Conservation (phyloP, 2,329 filamentous ascomycete species). For the Nemania abortiva region DNA sequence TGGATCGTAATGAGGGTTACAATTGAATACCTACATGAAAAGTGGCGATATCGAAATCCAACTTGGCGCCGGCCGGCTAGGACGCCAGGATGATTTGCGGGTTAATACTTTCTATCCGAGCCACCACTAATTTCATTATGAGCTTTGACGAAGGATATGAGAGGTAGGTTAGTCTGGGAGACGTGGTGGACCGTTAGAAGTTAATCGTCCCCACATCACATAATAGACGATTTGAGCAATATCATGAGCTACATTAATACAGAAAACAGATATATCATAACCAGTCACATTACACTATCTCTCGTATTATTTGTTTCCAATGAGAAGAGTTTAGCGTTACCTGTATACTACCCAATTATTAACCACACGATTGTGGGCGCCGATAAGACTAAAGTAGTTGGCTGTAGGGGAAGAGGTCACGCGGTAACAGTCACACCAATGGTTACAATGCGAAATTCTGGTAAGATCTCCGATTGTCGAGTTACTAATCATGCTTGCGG, state of each 20-base stretch:
- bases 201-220: constrained; percentile 30
- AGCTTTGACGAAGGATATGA: not conserved
- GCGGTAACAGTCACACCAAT: constrained; percentile 10
- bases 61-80: not conserved
- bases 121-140: not conserved
- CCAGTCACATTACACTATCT: not conserved
- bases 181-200: not conserved
- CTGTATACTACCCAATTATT: not conserved
- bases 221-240: constrained; percentile 6
- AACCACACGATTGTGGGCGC: not conserved
- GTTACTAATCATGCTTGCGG: constrained; percentile 43
- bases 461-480: constrained; percentile 43
- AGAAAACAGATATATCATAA: not conserved
- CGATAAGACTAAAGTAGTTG: not conserved
- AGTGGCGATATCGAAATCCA: not conserved
- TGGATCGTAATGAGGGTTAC: not conserved
- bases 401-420: not conserved
- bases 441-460: constrained; percentile 12
- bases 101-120: not conserved
- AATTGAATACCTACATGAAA: not conserved
- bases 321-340: too few relatives aligned
- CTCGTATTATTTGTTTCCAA: not conserved
- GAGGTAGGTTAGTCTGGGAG: not conserved
- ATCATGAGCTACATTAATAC: not conserved
- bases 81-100: not conserved